Conservation (phyloP, 2,329 filamentous ascomycete genomes). For the Alternaria solani region DNA sequence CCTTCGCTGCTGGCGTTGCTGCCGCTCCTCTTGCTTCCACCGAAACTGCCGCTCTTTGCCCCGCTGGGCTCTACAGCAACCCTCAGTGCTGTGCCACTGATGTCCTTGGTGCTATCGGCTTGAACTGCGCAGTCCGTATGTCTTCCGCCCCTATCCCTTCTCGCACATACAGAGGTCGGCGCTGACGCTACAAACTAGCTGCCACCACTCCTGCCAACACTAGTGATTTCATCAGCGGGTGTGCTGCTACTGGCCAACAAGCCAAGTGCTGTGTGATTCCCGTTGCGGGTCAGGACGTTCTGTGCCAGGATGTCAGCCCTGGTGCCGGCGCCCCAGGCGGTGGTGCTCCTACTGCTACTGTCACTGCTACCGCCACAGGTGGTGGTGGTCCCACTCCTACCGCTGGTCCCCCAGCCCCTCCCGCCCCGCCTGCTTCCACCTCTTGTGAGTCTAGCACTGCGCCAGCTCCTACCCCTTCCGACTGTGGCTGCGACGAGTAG, state of each 20-base stretch:
- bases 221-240: constrained; percentile 9
- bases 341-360: background rate
- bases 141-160: background rate
- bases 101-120: constrained; percentile 7
- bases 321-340: constrained; percentile 3
- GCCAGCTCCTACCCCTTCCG: constrained; percentile 2
- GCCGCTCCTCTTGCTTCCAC: constrained; percentile 7
- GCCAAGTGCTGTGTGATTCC: constrained; percentile 21
- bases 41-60: constrained; percentile 5
- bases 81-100: constrained; percentile 22
- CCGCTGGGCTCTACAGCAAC: constrained; percentile 10
- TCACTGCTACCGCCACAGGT: background rate
- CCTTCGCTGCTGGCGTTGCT: constrained; percentile 7
- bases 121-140: constrained; percentile 17
- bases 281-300: constrained; percentile 10
- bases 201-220: constrained; percentile 3
- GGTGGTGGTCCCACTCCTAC: background rate
- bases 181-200: constrained; percentile 2
- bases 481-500: constrained; percentile 3
- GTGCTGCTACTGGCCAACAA: constrained; percentile 12
- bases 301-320: constrained; percentile 19
- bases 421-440: background rate
- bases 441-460: background rate
- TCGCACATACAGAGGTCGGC: background rate
- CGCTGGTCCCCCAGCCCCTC: background rate